These are phyloP conservation scores for Phytomonas sp. DNA, from an alignment of 208 protist species.

Conservation along the genomic window DNA sequence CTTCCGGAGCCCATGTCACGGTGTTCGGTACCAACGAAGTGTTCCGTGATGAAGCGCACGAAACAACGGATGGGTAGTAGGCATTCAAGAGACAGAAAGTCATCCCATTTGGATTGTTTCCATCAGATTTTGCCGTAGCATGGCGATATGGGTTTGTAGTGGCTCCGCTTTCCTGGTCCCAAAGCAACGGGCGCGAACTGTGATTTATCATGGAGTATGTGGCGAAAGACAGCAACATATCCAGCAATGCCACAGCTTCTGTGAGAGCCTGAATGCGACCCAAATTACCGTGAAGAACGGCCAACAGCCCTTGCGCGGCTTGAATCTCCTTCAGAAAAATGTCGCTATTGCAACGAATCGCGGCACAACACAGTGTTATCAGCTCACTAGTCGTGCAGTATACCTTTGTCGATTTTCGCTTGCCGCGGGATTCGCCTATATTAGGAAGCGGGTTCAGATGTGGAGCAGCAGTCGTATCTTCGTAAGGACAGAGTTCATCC, in stretches of 20 bases:
- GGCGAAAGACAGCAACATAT: conserved; percentile 74
- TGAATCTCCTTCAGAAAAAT: conserved; percentile 57
- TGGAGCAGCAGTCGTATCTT: background rate
- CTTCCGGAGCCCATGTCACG: conserved; percentile 20
- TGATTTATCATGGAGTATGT: conserved; percentile 37
- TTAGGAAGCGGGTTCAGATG: background rate
- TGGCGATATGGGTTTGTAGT: conserved; percentile 8
- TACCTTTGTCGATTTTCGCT: conserved; percentile 15
- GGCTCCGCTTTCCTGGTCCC: conserved; percentile 15
- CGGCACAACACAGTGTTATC: conserved; percentile 44
- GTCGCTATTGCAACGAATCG: conserved; percentile 40
- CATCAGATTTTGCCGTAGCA: conserved; percentile 11
- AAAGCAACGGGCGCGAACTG: conserved; percentile 37
- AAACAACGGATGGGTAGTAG: background rate
- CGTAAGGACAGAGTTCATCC: background rate
- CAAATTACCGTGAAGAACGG: conserved; percentile 42
- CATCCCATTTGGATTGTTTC: background rate
- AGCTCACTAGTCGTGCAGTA: conserved; percentile 75
- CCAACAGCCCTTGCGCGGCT: conserved; percentile 45
- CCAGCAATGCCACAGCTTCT: conserved; percentile 85
- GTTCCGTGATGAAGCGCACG: background rate
- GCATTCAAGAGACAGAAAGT: background rate
- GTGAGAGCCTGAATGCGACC: conserved; percentile 72
- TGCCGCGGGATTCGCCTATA: conserved; percentile 1
- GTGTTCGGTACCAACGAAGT: background rate